Base-by-base conservation (phyloP, 2,329 filamentous ascomycete species). In the Coleophoma cylindrospora region DNA sequence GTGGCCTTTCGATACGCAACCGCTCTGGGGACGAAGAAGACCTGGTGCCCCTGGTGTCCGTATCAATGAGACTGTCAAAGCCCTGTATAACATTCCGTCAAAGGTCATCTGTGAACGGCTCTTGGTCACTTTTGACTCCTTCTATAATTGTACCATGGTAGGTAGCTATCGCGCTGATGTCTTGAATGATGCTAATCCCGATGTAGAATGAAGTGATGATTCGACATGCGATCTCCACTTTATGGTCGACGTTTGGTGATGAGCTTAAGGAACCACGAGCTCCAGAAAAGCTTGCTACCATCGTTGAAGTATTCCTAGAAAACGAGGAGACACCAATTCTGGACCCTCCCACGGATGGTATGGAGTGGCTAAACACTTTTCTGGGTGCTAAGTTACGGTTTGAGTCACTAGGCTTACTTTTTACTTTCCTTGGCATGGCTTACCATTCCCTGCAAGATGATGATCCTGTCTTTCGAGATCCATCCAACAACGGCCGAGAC, bases 351-450 rank as follows among this genome's bases (percentile, higher is more conserved):
- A 57, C 59, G 38, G 57, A 64, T 55, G 57, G 56, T 3, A 34
- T 57, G 2, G 58, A 59, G 32, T 64, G 62, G 61, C 43, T 63
- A 3, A 49, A 63, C 15, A 61, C 57, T 6, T 64, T 63, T 40
- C 58, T 48, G 7, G 63, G 63, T 3, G 40, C 49, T 3, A 61
- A 65, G 34, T 33, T 65, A 10, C 50, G 61, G 13, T 58, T 64
- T 45, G 63, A 65, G 41, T 57, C 60, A 50, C 49, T 64, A 37
- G 62, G 62, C 11, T 17, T 64, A 6, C 32, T 62, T 10, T 64
- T 64, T 38, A 59, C 56, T 37, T 61, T 56, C 21, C 57, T 64
- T 43, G 63, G 63, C 1, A 50, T 59, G 38, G 54, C 54, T 2
- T 64, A 55, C 45, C 48, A 56, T 8, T 43, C 50, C 19, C 46